Evolutionary conservation across 2,329 filamentous ascomycete genomes (phyloP).

Genomic region (Tolypocladium endophyticum): DNA sequence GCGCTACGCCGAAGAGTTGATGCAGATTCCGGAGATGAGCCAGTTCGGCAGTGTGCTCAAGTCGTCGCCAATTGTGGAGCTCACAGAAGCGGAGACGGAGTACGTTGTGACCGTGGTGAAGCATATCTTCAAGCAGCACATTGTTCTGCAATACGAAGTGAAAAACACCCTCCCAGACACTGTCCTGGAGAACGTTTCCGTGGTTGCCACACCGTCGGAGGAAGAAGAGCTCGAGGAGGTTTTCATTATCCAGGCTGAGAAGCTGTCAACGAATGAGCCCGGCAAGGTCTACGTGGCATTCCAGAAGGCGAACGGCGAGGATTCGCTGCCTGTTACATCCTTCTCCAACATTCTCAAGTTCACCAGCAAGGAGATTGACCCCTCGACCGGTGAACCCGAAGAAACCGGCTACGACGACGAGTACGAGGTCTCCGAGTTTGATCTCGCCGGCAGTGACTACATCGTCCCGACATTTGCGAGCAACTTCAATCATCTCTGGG

Average conservation of each 20-base stretch:
- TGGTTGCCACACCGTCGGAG: constrained; percentile 68
- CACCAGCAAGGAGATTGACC: constrained; percentile 96
- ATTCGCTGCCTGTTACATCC: constrained; percentile 64
- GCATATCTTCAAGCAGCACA: constrained; percentile 94
- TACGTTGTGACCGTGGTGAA: constrained; percentile 92
- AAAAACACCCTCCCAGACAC: constrained; percentile 94
- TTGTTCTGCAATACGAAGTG: constrained; percentile 93
- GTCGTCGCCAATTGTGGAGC: constrained; percentile 73
- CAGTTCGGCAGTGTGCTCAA: constrained; percentile 87
- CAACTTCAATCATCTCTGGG: constrained; percentile 94
- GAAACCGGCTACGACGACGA: constrained; percentile 92
- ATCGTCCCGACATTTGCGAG: constrained; percentile 87
- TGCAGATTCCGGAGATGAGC: constrained; percentile 83
- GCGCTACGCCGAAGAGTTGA: constrained; percentile 78
- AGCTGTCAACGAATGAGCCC: constrained; percentile 72
- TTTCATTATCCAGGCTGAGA: constrained; percentile 84
- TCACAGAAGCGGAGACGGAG: constrained; percentile 95
- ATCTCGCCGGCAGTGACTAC: constrained; percentile 86
- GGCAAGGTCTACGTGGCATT: constrained; percentile 95
- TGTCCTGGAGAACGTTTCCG: constrained; percentile 78
- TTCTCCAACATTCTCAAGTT: constrained; percentile 95
- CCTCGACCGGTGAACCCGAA: constrained; percentile 84
- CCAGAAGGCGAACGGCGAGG: constrained; percentile 68
- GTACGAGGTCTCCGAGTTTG: constrained; percentile 91
- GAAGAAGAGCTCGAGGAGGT: constrained; percentile 82